Base-by-base conservation (phyloP, 1,284 basidiomycete genomes). In the Ganoderma sinense region DNA sequence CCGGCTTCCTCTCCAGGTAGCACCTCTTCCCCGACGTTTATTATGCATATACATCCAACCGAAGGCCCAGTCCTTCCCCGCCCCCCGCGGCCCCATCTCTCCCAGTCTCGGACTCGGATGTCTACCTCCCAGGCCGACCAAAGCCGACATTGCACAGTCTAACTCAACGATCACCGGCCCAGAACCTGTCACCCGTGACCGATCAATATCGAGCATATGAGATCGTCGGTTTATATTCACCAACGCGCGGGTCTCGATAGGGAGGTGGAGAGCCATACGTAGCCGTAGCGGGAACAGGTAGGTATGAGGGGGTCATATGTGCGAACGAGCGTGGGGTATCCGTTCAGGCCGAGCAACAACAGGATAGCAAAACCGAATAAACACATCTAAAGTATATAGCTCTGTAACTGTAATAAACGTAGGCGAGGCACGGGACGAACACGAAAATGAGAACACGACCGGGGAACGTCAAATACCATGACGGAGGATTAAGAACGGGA, bases 301-400 rank as follows among this genome's bases (percentile, higher is more conserved):
- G 59, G 58, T 26, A 58, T 55, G 61, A 31, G 65, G 59, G 71
- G 73, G 73, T 71, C 74, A 75, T 73, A 73, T 69, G 66, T 41
- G 48, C 36, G 62, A 75, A 75, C 71, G 74, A 75, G 72, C 66
- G 74, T 73, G 74, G 69, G 74, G 74, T 75, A 75, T 75, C 74
- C 72, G 69, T 53, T 58, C 67, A 68, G 53, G 67, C 66, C 53
- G 68, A 73, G 72, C 69, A 71, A 64, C 72, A 65, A 70, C 65
- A 67, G 51, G 62, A 66, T 39, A 71, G 64, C 68, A 66, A 63
- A 48, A 61, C 67, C 64, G 40, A 74, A 73, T 73, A 75, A 68
- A 71, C 71, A 71, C 65, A 60, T 69, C 70, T 73, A 73, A 68
- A 66, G 66, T 69, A 71, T 53, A 65, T 67, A 69, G 66, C 64